Percentiles rank a stretch among this genome's conserved stretches.
Conservation (phyloP, 805 yeast species). For the Kluyveromyces aestuarii region DNA sequence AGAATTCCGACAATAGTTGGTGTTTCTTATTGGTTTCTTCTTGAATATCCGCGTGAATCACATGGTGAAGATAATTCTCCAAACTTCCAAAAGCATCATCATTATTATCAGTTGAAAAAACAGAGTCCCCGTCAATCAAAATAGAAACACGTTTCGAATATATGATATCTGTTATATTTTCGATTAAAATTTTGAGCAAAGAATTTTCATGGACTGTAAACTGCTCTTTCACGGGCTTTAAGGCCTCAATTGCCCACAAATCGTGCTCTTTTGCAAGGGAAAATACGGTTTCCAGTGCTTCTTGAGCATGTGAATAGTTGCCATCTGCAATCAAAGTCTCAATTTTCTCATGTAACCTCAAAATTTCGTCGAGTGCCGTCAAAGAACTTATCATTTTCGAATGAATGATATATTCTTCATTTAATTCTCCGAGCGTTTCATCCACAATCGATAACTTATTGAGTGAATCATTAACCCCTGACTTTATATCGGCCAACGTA, state of each 20-base stretch:
- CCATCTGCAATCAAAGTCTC: conserved; percentile 65
- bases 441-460: conserved; percentile 44
- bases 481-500: conserved; percentile 40
- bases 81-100: conserved; percentile 32
- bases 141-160: conserved; percentile 38
- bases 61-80: conserved; percentile 45
- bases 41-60: conserved; percentile 48
- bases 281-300: conserved; percentile 38
- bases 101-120: conserved; percentile 9
- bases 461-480: conserved; percentile 40
- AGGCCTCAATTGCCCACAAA: conserved; percentile 50
- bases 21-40: conserved; percentile 39
- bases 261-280: conserved; percentile 40
- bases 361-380: conserved; percentile 54
- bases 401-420: conserved; percentile 51
- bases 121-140: conserved; percentile 18
- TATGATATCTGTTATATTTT: conserved; percentile 63
- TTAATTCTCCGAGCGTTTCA: conserved; percentile 53
- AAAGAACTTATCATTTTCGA: conserved; percentile 63
- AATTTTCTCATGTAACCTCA: conserved; percentile 48
- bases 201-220: conserved; percentile 48
- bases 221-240: conserved; percentile 41
- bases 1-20: conserved; percentile 29
- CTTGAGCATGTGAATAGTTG: conserved; percentile 57
- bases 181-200: conserved; percentile 64